A percentile compares a stretch with the other conserved stretches of the same genome.
Evolutionary conservation across 345 rosid species (phyloP).

Genomic region (Rhodomyrtus tomentosa): DNA sequence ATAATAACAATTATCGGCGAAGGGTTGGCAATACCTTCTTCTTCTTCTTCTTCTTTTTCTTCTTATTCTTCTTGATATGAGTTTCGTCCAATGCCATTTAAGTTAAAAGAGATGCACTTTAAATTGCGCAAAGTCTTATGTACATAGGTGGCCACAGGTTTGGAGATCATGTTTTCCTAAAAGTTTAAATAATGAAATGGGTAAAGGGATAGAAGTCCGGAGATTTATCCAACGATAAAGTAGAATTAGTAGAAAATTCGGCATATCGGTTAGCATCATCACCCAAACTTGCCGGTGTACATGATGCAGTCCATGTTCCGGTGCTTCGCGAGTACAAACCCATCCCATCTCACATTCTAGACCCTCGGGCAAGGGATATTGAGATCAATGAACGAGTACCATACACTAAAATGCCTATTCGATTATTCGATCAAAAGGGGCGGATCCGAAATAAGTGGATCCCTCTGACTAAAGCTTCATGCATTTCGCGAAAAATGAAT

Average conservation of each 20-base stretch:
- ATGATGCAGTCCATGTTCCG: neutral
- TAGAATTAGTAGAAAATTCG: neutral
- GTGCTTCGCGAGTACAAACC: neutral
- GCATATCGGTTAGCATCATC: neutral
- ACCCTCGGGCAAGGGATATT: neutral
- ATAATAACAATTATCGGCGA: neutral
- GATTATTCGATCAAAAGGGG: neutral
- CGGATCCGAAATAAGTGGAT: no score
- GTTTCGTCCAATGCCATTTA: neutral
- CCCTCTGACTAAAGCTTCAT: no score
- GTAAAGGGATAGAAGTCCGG: no score
- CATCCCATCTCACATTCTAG: neutral
- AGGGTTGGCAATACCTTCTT: no score
- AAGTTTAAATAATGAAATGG: neutral
- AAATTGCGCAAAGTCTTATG: neutral
- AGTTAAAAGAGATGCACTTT: neutral
- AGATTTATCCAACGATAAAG: no score
- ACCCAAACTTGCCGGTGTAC: neutral
- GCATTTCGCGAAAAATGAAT: no score
- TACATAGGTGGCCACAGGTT: neutral
- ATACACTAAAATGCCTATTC: neutral
- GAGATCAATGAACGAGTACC: neutral
- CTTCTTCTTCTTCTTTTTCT: no score
- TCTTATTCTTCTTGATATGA: no score
- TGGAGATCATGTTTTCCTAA: neutral